These are phyloP conservation scores for Crithidia expoeki DNA, from an alignment of 208 protist genomes.

Conservation along the genomic window DNA sequence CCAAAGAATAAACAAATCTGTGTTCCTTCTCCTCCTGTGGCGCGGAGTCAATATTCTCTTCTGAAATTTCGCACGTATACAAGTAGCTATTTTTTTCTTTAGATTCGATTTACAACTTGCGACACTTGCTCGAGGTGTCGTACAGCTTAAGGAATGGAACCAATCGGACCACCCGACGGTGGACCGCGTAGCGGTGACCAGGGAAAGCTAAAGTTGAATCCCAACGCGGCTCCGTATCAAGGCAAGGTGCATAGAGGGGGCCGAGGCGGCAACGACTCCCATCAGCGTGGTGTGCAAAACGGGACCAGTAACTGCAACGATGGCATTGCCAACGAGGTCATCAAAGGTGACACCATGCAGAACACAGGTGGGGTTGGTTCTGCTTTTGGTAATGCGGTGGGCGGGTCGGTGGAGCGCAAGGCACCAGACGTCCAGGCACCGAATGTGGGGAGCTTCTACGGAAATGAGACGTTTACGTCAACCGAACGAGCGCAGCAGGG, in stretches of 20 bases:
- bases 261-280: conserved; percentile 13
- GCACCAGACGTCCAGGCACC: conserved; percentile 38
- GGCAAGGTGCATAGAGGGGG: neutral
- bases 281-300: neutral
- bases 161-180: conserved; percentile 1
- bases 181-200: neutral
- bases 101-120: no score
- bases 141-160: conserved; percentile 3
- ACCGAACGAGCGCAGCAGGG: conserved; percentile 23
- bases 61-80: no score
- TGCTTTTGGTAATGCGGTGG: neutral
- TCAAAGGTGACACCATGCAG: neutral
- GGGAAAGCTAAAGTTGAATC: conserved; percentile 8
- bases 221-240: conserved; percentile 11
- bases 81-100: no score
- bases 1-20: no score
- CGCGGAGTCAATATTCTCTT: no score
- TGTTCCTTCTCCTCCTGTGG: no score
- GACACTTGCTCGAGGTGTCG: no score
- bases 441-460: conserved; percentile 34
- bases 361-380: neutral
- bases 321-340: neutral
- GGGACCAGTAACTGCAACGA: neutral
- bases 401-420: neutral
- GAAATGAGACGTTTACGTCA: conserved; percentile 10